phyloP scores from a whole-genome alignment of 192 early-diverging fungal genomes.

The Coemansia sp. region DNA sequence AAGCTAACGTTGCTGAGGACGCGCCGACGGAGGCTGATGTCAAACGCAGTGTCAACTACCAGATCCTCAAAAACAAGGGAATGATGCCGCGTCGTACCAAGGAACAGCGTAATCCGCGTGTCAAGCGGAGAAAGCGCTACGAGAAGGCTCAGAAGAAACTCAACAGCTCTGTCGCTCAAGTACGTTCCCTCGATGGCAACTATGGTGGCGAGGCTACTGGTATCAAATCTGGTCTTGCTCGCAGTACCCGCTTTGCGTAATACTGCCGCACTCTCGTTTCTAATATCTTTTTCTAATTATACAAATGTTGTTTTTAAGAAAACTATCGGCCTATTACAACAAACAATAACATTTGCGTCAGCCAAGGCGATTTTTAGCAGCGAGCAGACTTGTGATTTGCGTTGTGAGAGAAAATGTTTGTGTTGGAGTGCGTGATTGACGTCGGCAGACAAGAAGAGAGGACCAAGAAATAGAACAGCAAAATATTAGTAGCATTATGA shows the following conservation, averaged over 20 bases:
- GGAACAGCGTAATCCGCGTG: conserved; percentile 91
- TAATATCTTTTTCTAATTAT: conserved; percentile 1
- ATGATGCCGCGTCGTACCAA: conserved; percentile 89
- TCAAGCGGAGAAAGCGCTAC: conserved; percentile 87
- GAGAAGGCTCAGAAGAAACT: conserved; percentile 91
- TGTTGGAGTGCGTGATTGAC: no score
- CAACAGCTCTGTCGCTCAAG: conserved; percentile 70
- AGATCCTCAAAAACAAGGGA: conserved; percentile 96
- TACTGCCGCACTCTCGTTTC: conserved; percentile 1
- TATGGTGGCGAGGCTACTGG: conserved; percentile 95
- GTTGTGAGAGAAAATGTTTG: no score
- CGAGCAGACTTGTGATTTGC: no score
- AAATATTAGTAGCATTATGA: no score
- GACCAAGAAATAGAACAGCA: no score
- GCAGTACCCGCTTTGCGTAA: conserved; percentile 73
- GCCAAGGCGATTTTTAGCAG: no score
- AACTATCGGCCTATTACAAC: not conserved
- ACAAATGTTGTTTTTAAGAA: not conserved
- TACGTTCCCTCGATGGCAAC: conserved; percentile 65
- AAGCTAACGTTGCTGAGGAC: conserved; percentile 55
- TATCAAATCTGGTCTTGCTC: conserved; percentile 83
- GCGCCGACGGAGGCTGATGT: conserved; percentile 49
- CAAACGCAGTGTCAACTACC: conserved; percentile 81
- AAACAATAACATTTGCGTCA: no score
- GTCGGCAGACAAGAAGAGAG: no score